Evolutionary conservation across 371 early-diverging fungal species (phyloP), one percentile per base, ranked within the genome.

Genomic region (Mortierella polycephala): DNA sequence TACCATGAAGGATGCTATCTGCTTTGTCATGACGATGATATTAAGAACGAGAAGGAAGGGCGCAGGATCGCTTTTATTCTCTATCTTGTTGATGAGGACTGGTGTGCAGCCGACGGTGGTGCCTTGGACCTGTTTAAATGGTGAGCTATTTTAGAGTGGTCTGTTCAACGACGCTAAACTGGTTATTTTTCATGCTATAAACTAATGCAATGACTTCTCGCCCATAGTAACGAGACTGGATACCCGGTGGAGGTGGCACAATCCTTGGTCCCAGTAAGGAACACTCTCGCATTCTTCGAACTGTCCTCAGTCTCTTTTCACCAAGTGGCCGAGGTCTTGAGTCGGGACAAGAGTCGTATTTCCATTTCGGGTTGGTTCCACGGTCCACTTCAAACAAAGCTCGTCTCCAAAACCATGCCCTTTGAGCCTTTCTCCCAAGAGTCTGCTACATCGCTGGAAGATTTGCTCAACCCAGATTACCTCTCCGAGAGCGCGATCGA

Each of bases 341-440:
- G 67, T 5, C 64, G 72, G 49, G 57, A 67, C 44, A 74, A 82
- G 58, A 82, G 71, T 21, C 79, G 92, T 2, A 82, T 88, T 61
- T 91, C 92, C 0, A 85, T 91, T 18, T 85, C 92, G 0, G 91
- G 91, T 5, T 91, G 91, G 90, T 87, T 91, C 80, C 88, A 91
- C 67, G 91, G 89, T 0, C 85, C 86, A 9, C 68, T 85, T 37
- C 64, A 73, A 52, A 74, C 69, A 21, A 62, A 64, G 50, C 57
- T 79, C 41, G 64, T 79, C 37, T 79, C 79, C 61, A 79, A 79
- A 49, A 55, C 73, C 11, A 54, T 63, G 68, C 69, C 71, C 0
- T 67, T 83, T 23, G 41, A 42, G 1, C 60, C 62, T 4, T 16
- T 69, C 4, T 7, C 0, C 0, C 61, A 67, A 16, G 37, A 16